Evolutionary conservation across 2,329 filamentous ascomycete genomes (phyloP).

Genomic region (Huntiella moniliformis): DNA sequence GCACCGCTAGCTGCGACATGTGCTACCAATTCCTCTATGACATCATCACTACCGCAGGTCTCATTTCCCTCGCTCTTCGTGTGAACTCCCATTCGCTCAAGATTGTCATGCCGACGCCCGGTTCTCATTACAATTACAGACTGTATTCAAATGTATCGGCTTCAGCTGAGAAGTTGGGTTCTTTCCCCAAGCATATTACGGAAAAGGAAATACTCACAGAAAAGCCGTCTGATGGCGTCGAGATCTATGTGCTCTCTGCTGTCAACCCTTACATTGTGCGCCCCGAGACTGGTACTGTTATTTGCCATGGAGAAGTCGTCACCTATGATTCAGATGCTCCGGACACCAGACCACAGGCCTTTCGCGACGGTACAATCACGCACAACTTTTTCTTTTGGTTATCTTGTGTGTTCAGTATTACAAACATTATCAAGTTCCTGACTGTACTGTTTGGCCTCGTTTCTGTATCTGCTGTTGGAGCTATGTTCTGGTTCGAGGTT

Average conservation of each 20-base stretch:
- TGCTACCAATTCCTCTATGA: slow-evolving; percentile 4
- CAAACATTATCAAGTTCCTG: neutral
- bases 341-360: slow-evolving; percentile 1
- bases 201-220: neutral
- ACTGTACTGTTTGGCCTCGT: neutral
- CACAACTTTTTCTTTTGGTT: slow-evolving; percentile 2
- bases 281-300: neutral
- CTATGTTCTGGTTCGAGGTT: neutral
- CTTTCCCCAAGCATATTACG: neutral
- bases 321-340: slow-evolving; percentile 5
- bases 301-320: slow-evolving; percentile 5
- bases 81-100: neutral
- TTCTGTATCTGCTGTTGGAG: neutral
- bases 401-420: neutral
- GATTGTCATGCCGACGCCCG: slow-evolving; percentile 7
- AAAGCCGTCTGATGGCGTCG: neutral
- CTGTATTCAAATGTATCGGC: neutral
- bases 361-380: neutral
- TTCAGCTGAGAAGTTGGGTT: neutral
- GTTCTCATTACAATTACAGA: slow-evolving; percentile 6
- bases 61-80: slow-evolving; percentile 8
- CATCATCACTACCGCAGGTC: slow-evolving; percentile 2
- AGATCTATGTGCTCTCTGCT: slow-evolving; percentile 1
- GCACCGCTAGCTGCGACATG: neutral
- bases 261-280: slow-evolving; percentile 3